These are phyloP conservation scores for Debaryomycetaceae sp. DNA, from an alignment of 1,139 yeast genomes.

Conservation along the genomic window DNA sequence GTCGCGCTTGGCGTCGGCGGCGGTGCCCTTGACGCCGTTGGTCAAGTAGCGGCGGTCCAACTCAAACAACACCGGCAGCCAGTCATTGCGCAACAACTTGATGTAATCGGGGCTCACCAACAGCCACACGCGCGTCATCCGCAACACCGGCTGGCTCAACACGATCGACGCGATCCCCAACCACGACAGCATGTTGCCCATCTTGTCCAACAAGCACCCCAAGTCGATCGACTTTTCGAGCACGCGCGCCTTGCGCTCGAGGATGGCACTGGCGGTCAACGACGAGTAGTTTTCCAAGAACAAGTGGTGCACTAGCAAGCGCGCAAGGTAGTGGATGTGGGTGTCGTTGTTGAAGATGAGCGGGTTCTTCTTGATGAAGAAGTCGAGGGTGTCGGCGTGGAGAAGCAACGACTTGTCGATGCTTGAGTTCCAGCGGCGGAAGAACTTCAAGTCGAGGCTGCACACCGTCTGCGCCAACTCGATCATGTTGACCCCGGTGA, in stretches of 20 bases:
- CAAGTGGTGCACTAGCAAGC: slow-evolving; percentile 67
- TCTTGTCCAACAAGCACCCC: slow-evolving; percentile 71
- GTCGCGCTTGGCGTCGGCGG: slow-evolving; percentile 7
- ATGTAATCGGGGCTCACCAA: slow-evolving; percentile 59
- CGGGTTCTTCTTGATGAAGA: slow-evolving; percentile 41
- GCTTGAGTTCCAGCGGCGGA: slow-evolving; percentile 71
- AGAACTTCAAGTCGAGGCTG: slow-evolving; percentile 53
- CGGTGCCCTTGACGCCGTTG: slow-evolving; percentile 19
- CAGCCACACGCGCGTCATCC: slow-evolving; percentile 76
- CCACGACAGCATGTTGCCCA: slow-evolving; percentile 96
- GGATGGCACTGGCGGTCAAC: slow-evolving; percentile 16
- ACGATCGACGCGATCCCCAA: slow-evolving; percentile 81
- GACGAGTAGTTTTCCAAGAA: slow-evolving; percentile 41
- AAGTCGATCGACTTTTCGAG: slow-evolving; percentile 82
- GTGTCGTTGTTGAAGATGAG: slow-evolving; percentile 60
- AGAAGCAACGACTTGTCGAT: slow-evolving; percentile 38
- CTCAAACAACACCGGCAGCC: slow-evolving; percentile 94
- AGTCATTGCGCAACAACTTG: slow-evolving; percentile 67
- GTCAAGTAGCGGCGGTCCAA: slow-evolving; percentile 69
- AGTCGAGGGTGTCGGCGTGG: slow-evolving; percentile 26
- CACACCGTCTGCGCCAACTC: slow-evolving; percentile 54
- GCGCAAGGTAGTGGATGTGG: slow-evolving; percentile 74
- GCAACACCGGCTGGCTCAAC: slow-evolving; percentile 76
- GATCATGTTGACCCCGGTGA: slow-evolving; percentile 39
- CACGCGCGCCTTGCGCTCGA: slow-evolving; percentile 57